Evolutionary conservation across 805 yeast genomes (phyloP).

Genomic region (Schwanniomyces occidentalis): DNA sequence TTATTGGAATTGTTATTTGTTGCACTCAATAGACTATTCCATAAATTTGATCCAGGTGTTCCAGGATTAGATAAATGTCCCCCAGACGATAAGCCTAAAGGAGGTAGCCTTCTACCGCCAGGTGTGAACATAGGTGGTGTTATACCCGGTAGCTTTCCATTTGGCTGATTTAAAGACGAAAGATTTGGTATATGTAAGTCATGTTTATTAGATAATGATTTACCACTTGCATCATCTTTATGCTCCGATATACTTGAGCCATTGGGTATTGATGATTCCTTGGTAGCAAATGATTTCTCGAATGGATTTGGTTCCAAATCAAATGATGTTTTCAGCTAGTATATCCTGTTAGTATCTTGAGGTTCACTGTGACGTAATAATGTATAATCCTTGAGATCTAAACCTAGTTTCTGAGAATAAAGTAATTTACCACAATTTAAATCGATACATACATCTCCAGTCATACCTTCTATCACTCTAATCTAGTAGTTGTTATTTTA

Average conservation of each 20-base stretch:
- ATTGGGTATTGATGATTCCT: slow-evolving; percentile 25
- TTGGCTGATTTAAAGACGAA: slow-evolving; percentile 20
- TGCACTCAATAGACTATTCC: slow-evolving; percentile 50
- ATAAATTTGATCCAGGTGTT: slow-evolving; percentile 51
- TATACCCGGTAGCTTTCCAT: slow-evolving; percentile 30
- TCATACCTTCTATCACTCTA: too few relatives aligned
- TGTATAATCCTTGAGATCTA: not conserved
- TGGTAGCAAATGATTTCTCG: slow-evolving; percentile 88
- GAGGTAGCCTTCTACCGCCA: slow-evolving; percentile 60
- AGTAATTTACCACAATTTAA: too few relatives aligned
- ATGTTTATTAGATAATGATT: slow-evolving; percentile 16
- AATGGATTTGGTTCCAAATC: slow-evolving; percentile 94
- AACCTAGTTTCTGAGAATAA: too few relatives aligned
- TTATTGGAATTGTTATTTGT: slow-evolving; percentile 22
- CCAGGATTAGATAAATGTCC: slow-evolving; percentile 41
- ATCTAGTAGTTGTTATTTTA: too few relatives aligned
- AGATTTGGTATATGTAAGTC: slow-evolving; percentile 36
- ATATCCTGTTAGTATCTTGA: slow-evolving; percentile 19
- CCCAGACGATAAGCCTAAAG: slow-evolving; percentile 50
- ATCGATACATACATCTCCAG: slow-evolving; percentile 17
- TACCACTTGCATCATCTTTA: slow-evolving; percentile 8
- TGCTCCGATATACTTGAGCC: slow-evolving; percentile 4
- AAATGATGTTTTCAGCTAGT: slow-evolving; percentile 48
- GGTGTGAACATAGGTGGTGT: slow-evolving; percentile 55
- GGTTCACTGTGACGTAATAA: slow-evolving; percentile 15